Percentiles rank a stretch among this genome's conserved stretches.
Conservation (phyloP, 2,329 filamentous ascomycete species). For the Cladophialophora chaetospira region DNA sequence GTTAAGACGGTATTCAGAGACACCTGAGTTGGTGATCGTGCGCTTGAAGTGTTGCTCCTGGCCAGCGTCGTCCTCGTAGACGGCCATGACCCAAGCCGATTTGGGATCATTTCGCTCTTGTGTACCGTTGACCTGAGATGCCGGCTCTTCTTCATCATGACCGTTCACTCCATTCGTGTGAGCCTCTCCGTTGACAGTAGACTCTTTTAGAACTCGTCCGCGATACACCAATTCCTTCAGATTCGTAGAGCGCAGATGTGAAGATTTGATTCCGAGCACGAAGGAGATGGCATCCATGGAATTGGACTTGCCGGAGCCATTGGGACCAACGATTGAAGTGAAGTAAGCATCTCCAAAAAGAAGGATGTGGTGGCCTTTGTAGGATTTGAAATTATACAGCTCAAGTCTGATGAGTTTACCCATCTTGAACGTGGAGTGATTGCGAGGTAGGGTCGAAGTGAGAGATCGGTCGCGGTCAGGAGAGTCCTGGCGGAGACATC, state of each 20-base stretch:
- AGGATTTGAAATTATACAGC: constrained; percentile 99
- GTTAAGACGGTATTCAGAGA: constrained; percentile 97
- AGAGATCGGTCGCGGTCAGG: constrained; percentile 32
- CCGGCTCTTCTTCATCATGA: constrained; percentile 63
- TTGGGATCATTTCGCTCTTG: constrained; percentile 75
- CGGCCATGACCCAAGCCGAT: constrained; percentile 98
- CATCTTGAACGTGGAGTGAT: constrained; percentile 63
- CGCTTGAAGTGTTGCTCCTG: constrained; percentile 97
- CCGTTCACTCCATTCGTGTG: constrained; percentile 58
- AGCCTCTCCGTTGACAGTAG: constrained; percentile 86
- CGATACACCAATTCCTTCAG: constrained; percentile 95
- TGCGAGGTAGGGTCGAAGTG: too few relatives aligned
- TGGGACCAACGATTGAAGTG: constrained; percentile 97
- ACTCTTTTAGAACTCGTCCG: constrained; percentile 86
- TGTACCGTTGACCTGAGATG: constrained; percentile 61
- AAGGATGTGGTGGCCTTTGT: constrained; percentile 92
- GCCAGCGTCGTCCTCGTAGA: constrained; percentile 95
- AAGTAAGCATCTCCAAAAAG: constrained; percentile 98
- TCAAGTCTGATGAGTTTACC: constrained; percentile 94
- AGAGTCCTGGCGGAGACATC: constrained; percentile 1
- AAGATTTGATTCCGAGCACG: constrained; percentile 96
- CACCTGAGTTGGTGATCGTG: constrained; percentile 82
- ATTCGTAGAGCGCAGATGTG: constrained; percentile 92
- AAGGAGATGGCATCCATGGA: constrained; percentile 99
- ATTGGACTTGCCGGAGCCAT: constrained; percentile 99